Evolutionary conservation across 2,329 filamentous ascomycete species (phyloP), one percentile per base, ranked within the genome.

Genomic region (Pyrenochaeta sp.): DNA sequence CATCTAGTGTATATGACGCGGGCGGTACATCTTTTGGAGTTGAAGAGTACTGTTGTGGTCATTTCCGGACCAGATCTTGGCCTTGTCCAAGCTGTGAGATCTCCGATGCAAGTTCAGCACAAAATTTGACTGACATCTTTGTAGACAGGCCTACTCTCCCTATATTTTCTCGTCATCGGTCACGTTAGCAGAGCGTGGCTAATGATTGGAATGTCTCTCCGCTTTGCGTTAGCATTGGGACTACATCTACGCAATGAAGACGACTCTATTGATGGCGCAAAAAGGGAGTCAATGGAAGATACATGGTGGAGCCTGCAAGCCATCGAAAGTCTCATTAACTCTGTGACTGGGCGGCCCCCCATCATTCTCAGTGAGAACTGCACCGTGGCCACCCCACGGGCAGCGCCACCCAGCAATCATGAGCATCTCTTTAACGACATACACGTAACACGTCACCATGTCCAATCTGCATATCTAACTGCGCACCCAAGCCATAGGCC

Each of bases 241-340:
- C 51, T 76, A 9, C 70, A 75, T 35, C 35, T 75, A 14, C 60
- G 67, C 3, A 74, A 74, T 29, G 58, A 68, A 22, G 61, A 65
- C 20, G 55, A 53, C 4, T 51, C 49, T 6, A 35, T 59, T 5
- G 29, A 58, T 8, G 42, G 55, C 4, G 31, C 44, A 1, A 53
- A 56, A 15, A 72, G 65, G 44, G 72, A 75, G 43, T 56, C 63
- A 4, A 41, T 68, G n/a, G 47, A 63, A 11, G 65, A 63, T 7
- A 63, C 67, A 7, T 76, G 73, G 73, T 73, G 72, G 68, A 66
- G 65, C 29, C 37, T 75, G 14, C 69, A 69, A 46, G 61, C 60
- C 3, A 51, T 72, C 20, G 73, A 75, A 37, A 63, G 66, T 20
- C 48, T 72, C 3, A 51, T 74, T 2, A 65, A 65, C 11, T 57